Conservation (phyloP, 2,329 filamentous ascomycete genomes). For the Diaporthe citri region DNA sequence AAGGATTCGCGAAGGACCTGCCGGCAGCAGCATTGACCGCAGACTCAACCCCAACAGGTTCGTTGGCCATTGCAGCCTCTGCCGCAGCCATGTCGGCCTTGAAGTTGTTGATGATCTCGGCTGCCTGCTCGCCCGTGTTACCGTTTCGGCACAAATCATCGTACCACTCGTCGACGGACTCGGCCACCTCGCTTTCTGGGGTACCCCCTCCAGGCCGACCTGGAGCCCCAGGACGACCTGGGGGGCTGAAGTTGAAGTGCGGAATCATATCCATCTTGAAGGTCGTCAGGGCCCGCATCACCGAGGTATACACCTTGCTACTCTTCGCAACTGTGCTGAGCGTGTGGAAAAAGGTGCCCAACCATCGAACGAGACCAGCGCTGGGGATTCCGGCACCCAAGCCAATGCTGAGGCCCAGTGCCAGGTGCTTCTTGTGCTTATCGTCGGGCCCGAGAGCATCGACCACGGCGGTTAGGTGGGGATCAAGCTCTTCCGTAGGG, state of each 20-base stretch:
- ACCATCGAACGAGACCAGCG: not conserved
- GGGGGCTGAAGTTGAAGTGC: not conserved
- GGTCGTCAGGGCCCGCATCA: not conserved
- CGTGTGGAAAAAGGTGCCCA: not conserved
- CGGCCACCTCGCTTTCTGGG: not conserved
- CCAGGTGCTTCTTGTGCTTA: not conserved
- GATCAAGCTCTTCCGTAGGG: not conserved
- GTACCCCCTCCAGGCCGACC: not conserved
- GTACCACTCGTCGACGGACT: not conserved
- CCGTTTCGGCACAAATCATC: not conserved
- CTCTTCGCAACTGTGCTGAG: not conserved
- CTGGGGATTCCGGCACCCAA: not conserved
- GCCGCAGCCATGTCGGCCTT: not conserved
- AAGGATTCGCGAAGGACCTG: not conserved
- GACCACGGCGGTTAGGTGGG: not conserved
- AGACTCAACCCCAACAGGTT: not conserved
- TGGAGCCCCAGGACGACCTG: not conserved
- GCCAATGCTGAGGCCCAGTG: not conserved
- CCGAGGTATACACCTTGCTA: not conserved
- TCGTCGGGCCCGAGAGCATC: not conserved
- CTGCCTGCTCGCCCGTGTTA: conserved; percentile 10
- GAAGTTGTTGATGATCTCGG: conserved; percentile 6
- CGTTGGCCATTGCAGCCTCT: not conserved
- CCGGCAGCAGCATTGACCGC: not conserved
- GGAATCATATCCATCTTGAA: not conserved